A percentile compares a stretch with the other conserved stretches of the same genome.
phyloP scores from a whole-genome alignment of 805 yeast species.

The Candida montana region DNA sequence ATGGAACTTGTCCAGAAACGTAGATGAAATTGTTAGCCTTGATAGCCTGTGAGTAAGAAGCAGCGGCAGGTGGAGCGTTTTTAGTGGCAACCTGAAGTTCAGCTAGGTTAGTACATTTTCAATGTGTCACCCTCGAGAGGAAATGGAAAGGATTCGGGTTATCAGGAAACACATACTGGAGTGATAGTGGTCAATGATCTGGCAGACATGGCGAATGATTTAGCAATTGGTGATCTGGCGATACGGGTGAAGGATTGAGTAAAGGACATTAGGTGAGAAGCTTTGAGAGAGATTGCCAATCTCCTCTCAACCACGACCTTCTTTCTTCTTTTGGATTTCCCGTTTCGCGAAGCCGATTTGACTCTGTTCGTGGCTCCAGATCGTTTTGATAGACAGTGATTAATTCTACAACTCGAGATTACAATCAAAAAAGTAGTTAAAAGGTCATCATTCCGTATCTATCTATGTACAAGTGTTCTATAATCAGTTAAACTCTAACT shows the following conservation, averaged over 20 bases:
- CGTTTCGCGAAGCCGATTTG: background rate
- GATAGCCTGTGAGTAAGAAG: conserved; percentile 93
- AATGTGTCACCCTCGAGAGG: background rate
- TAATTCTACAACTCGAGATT: too few relatives aligned
- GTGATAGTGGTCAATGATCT: conserved; percentile 30
- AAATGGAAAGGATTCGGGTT: background rate
- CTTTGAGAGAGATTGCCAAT: background rate
- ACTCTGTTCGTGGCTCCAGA: background rate
- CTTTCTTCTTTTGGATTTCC: background rate
- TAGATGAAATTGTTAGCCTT: conserved; percentile 84
- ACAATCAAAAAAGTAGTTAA: too few relatives aligned
- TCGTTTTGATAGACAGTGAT: too few relatives aligned
- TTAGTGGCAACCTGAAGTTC: conserved; percentile 52
- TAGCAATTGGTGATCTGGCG: conserved; percentile 18
- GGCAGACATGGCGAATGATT: conserved; percentile 18
- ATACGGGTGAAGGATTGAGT: conserved; percentile 20
- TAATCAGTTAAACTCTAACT: too few relatives aligned
- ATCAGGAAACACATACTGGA: conserved; percentile 25
- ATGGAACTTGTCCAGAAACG: conserved; percentile 94
- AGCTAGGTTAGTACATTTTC: conserved; percentile 21
- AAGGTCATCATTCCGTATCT: too few relatives aligned
- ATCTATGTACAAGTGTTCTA: background rate
- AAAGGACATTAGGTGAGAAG: conserved; percentile 18
- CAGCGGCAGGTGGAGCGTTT: conserved; percentile 94
- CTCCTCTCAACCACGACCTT: too few relatives aligned